Base-by-base conservation (phyloP, 441 rosid species). In the Arabidopsis lyrata region DNA sequence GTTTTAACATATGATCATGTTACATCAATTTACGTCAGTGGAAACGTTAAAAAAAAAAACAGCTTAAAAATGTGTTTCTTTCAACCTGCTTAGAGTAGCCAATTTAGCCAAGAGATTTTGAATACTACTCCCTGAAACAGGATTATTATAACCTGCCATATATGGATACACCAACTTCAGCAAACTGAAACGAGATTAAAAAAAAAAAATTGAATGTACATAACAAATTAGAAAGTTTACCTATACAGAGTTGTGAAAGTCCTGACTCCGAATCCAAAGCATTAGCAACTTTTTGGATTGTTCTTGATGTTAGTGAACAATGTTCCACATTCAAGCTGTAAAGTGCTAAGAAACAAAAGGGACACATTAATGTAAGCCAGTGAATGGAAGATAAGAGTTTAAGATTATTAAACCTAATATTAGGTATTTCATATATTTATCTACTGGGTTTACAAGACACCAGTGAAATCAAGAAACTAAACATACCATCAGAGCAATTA, bases 221-320 rank as follows among this genome's bases (percentile, higher is more conserved):
- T 58, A 53, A 63, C 65, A 69, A 66, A 70, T 48, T 44, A 60
- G 44, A 65, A 72, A 68, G 61, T 66, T 41, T 66, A 90, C 98
- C 98, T 79, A 96, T 89, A 47, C 65, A 88, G 66, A 96, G 95
- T 76, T 93, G 94, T 56, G 95, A 79, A 78, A 96, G 86, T 61
- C 75, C 78, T 27, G 91, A 96, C 67, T 75, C 86, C 47, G 86
- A 66, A 73, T 80, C 81, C 82, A 91, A 81, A 38, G 90, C 88
- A 82, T 89, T 91, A 75, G 91, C 84, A 61, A 89, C 76, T 82
- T 88, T 95, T 69, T 88, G 89, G 81, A 95, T 83, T 71, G 99
- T 90, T 77, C 99, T 85, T 16, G 99, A 91, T 74, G 99, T 88
- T 78, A 95, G 83, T 58, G 91, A 93, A 78, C 99, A 95, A 39